These are phyloP conservation scores for Mesembryanthemum crystallinum DNA, from an alignment of 148 eudicot genomes.

Conservation along the genomic window DNA sequence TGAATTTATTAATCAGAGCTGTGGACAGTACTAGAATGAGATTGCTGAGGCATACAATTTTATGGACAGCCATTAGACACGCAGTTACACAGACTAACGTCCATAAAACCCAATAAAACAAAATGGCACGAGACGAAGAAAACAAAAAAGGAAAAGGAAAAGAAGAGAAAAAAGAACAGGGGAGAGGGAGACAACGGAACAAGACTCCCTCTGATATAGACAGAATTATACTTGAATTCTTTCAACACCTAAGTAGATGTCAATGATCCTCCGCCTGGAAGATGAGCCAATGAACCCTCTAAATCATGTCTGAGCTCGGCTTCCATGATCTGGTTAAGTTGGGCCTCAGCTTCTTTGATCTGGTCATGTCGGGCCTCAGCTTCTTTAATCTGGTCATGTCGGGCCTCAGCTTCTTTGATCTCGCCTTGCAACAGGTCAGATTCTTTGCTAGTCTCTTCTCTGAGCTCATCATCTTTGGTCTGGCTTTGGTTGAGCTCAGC, in stretches of 20 bases:
- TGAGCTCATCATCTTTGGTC: not conserved
- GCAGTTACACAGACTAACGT: slow-evolving; percentile 3
- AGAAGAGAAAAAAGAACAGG: not conserved
- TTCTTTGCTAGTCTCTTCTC: not conserved
- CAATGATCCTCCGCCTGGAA: slow-evolving; percentile 19
- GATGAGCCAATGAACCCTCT: slow-evolving; percentile 3
- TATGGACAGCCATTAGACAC: slow-evolving; percentile 23
- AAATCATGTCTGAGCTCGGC: slow-evolving; percentile 5
- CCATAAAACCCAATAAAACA: slow-evolving; percentile 10
- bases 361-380: not conserved
- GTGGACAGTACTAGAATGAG: not conserved
- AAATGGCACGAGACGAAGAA: not conserved
- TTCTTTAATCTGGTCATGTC: not conserved
- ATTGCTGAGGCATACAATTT: slow-evolving; percentile 11
- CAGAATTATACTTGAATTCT: not conserved
- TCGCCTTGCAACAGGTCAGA: not conserved
- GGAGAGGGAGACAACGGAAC: not conserved
- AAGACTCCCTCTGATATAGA: not conserved
- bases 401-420: not conserved
- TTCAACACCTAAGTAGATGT: not conserved
- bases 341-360: not conserved
- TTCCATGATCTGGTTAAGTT: slow-evolving; percentile 14
- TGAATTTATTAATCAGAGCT: slow-evolving; percentile 7
- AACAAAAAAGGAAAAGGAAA: not conserved
- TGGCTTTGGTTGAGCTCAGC: slow-evolving; percentile 10